These are phyloP conservation scores for Globisporangium yorkense DNA, from an alignment of 352 stramenopile species.

Conservation along the genomic window DNA sequence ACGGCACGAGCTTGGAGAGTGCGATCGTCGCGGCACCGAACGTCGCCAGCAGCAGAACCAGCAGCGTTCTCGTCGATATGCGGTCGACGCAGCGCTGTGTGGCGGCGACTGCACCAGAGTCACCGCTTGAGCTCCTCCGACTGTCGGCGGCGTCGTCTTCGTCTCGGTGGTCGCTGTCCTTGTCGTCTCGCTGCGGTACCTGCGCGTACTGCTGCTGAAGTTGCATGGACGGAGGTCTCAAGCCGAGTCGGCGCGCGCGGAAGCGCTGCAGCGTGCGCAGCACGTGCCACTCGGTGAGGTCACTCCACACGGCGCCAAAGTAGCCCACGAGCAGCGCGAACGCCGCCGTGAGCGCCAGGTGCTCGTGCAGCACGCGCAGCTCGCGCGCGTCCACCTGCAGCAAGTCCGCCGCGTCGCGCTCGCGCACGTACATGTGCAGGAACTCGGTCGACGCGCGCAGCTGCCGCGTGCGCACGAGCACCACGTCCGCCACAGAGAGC, in stretches of 20 bases:
- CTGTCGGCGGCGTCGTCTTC: background rate
- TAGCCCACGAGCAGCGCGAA: slow-evolving; percentile 31
- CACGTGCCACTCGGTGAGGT: slow-evolving; percentile 53
- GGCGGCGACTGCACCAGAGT: background rate
- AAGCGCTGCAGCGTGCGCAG: slow-evolving; percentile 21
- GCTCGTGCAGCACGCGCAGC: slow-evolving; percentile 31
- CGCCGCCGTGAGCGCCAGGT: slow-evolving; percentile 20
- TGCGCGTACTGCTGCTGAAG: background rate
- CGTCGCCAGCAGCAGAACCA: slow-evolving; percentile 12
- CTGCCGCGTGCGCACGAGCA: slow-evolving; percentile 45
- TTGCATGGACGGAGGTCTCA: background rate
- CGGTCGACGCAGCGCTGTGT: slow-evolving; percentile 5
- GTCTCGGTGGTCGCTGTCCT: background rate
- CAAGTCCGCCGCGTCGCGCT: slow-evolving; percentile 26
- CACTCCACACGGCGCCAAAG: slow-evolving; percentile 38
- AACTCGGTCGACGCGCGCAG: slow-evolving; percentile 53
- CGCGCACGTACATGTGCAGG: slow-evolving; percentile 38
- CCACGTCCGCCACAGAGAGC: slow-evolving; percentile 25
- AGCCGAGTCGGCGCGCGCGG: slow-evolving; percentile 1
- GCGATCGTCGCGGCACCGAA: slow-evolving; percentile 21
- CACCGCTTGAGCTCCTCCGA: slow-evolving; percentile 1
- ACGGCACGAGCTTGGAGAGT: slow-evolving; percentile 29
- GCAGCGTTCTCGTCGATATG: slow-evolving; percentile 16
- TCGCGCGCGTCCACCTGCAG: slow-evolving; percentile 42
- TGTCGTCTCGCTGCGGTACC: background rate